Conservation (phyloP, 1,284 basidiomycete species). For the Sporisorium exsertum region DNA sequence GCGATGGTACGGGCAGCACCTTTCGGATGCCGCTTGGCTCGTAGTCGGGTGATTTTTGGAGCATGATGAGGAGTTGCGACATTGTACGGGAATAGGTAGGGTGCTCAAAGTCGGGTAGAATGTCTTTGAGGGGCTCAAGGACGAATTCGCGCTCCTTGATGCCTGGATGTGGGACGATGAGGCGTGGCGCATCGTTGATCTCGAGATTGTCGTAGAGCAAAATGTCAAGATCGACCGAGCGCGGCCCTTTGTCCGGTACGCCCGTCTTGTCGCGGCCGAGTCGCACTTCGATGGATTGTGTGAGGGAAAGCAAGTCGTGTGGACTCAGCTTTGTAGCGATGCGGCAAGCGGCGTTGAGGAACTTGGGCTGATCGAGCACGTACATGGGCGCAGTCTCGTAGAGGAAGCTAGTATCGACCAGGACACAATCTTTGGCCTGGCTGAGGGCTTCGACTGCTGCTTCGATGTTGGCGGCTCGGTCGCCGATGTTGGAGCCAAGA, state of each 20-base stretch:
- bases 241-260: constrained; percentile 82
- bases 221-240: constrained; percentile 91
- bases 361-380: constrained; percentile 85
- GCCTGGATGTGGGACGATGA: constrained; percentile 86
- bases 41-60: constrained; percentile 55
- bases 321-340: constrained; percentile 81
- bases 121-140: constrained; percentile 83
- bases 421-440: constrained; percentile 67
- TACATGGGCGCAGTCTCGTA: constrained; percentile 98
- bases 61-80: constrained; percentile 57
- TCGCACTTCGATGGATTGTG: constrained; percentile 81
- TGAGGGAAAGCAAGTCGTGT: constrained; percentile 74
- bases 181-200: constrained; percentile 77
- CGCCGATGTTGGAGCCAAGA: constrained; percentile 90
- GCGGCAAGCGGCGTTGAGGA: constrained; percentile 91
- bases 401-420: constrained; percentile 85
- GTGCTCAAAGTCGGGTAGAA: constrained; percentile 67
- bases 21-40: constrained; percentile 45
- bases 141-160: constrained; percentile 91
- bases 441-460: constrained; percentile 75
- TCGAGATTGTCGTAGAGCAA: constrained; percentile 79
- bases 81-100: constrained; percentile 60
- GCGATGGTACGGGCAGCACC: constrained; percentile 50
- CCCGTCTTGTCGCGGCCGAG: constrained; percentile 84
- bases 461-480: constrained; percentile 86